These are phyloP conservation scores for Lactarius deliciosus DNA, from an alignment of 768 basidiomycete species.

Conservation along the genomic window DNA sequence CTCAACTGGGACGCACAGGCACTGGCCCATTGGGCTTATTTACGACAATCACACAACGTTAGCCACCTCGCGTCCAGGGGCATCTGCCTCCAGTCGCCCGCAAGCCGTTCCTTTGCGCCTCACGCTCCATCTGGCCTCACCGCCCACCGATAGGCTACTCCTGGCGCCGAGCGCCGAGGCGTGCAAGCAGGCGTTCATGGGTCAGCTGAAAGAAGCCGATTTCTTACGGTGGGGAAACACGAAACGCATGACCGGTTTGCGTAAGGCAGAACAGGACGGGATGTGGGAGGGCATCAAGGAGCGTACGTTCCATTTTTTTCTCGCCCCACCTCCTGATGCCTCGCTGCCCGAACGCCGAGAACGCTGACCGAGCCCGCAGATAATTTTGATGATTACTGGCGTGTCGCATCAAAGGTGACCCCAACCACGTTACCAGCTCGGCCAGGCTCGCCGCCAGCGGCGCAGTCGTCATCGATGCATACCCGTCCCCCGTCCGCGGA, in stretches of 20 bases:
- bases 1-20: conserved; percentile 53
- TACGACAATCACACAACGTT: conserved; percentile 83
- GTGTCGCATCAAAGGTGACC: conserved; percentile 89
- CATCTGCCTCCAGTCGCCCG: conserved; percentile 43
- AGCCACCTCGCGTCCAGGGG: conserved; percentile 47
- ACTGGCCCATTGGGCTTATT: conserved; percentile 95
- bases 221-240: conserved; percentile 97
- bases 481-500: conserved; percentile 65
- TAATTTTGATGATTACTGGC: conserved; percentile 94
- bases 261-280: conserved; percentile 91
- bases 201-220: conserved; percentile 94
- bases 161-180: conserved; percentile 78
- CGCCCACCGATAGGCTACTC: conserved; percentile 83
- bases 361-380: conserved; percentile 47
- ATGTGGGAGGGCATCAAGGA: conserved; percentile 97
- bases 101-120: conserved; percentile 67
- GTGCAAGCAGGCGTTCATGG: conserved; percentile 94
- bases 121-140: conserved; percentile 82
- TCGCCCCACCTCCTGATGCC: not conserved
- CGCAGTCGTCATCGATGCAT: conserved; percentile 57
- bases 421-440: conserved; percentile 71
- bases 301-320: conserved; percentile 53
- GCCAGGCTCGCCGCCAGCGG: conserved; percentile 53
- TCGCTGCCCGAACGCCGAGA: not conserved
- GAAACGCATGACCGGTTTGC: conserved; percentile 85